These are phyloP conservation scores for Dichomitus squalens DNA, from an alignment of 1,284 basidiomycete genomes.

Conservation along the genomic window DNA sequence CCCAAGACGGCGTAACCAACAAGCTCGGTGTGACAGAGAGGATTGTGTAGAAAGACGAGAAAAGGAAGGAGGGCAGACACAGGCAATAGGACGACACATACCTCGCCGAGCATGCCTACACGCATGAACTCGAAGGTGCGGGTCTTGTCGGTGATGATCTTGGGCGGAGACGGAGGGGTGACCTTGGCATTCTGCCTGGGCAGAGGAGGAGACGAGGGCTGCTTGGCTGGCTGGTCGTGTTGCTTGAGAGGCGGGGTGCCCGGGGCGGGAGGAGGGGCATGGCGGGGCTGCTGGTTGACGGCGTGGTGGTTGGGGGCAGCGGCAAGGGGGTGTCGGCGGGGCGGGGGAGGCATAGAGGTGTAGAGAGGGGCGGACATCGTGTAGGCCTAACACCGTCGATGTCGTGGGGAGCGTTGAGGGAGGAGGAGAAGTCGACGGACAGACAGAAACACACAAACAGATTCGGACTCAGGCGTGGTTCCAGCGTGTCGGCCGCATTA, in stretches of 20 bases:
- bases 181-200: slow-evolving; percentile 82
- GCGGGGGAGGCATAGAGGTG: slow-evolving; percentile 28
- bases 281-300: slow-evolving; percentile 26
- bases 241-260: slow-evolving; percentile 29
- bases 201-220: slow-evolving; percentile 59
- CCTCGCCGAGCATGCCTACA: slow-evolving; percentile 86
- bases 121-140: slow-evolving; percentile 63
- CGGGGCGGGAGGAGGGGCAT: slow-evolving; percentile 17
- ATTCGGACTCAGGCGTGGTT: slow-evolving; percentile 11
- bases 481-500: slow-evolving; percentile 24
- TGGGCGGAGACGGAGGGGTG: slow-evolving; percentile 80
- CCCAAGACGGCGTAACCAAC: not conserved
- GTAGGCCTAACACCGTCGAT: slow-evolving; percentile 37
- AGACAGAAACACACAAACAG: slow-evolving; percentile 1
- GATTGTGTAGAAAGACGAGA: not conserved
- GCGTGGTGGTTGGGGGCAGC: slow-evolving; percentile 32
- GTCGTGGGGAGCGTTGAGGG: slow-evolving; percentile 14
- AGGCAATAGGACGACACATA: slow-evolving; percentile 39
- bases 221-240: slow-evolving; percentile 20
- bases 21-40: not conserved
- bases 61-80: not conserved
- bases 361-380: slow-evolving; percentile 33
- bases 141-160: slow-evolving; percentile 70
- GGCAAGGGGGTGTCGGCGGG: slow-evolving; percentile 38
- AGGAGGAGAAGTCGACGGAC: not conserved